These are phyloP conservation scores for Fusarium coicis DNA, from an alignment of 2,329 filamentous ascomycete species.

Conservation along the genomic window DNA sequence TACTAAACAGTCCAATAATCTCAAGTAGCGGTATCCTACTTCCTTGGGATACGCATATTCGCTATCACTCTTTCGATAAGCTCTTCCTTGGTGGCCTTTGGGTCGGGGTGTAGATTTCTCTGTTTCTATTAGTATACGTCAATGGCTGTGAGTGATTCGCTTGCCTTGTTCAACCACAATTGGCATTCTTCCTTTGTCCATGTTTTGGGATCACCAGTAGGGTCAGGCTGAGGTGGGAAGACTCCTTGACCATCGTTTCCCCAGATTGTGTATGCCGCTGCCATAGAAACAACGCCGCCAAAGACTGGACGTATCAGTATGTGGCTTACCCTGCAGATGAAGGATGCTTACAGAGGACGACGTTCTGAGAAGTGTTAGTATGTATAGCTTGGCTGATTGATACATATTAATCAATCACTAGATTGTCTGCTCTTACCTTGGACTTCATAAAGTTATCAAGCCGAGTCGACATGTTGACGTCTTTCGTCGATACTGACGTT, in stretches of 20 bases:
- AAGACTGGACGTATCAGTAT: conserved; percentile 27
- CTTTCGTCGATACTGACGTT: background rate
- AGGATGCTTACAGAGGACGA: conserved; percentile 69
- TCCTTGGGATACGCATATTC: conserved; percentile 58
- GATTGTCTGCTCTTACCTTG: conserved; percentile 23
- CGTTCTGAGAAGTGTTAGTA: conserved; percentile 61
- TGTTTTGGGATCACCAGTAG: conserved; percentile 74
- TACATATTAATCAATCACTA: rapidly evolving
- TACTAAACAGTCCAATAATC: background rate
- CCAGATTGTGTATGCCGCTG: conserved; percentile 84
- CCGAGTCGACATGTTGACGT: conserved; percentile 32
- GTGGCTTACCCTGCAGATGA: conserved; percentile 35
- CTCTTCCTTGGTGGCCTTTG: conserved; percentile 57
- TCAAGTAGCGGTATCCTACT: conserved; percentile 19
- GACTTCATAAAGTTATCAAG: conserved; percentile 42
- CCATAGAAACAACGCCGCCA: conserved; percentile 28
- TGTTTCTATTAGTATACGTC: conserved; percentile 34
- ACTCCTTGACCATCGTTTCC: conserved; percentile 72
- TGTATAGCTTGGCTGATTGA: background rate
- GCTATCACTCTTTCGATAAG: conserved; percentile 58
- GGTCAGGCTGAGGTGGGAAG: conserved; percentile 79
- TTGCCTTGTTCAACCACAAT: conserved; percentile 83
- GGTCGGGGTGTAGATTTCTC: conserved; percentile 60
- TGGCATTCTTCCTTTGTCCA: conserved; percentile 87
- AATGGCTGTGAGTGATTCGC: background rate